phyloP scores from a whole-genome alignment of 345 rosid species.

The Gossypium mustelinum region DNA sequence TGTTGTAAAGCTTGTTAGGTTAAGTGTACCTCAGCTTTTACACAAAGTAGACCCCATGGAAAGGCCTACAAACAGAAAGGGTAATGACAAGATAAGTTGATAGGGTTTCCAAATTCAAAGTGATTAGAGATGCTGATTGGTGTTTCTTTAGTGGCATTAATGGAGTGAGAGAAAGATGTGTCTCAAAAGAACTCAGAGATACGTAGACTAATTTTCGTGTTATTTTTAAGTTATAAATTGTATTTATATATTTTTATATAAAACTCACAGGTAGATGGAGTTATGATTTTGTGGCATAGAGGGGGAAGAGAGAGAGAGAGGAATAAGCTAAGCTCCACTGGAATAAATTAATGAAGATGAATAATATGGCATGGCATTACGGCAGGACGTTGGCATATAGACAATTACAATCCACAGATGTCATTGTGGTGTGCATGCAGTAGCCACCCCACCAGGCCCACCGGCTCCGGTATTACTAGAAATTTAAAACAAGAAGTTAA shows the following conservation, averaged over 20 bases:
- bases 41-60: not conserved
- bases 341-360: not conserved
- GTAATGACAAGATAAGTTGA: not conserved
- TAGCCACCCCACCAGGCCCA: not conserved
- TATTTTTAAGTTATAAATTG: too few species aligned
- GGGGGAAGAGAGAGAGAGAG: not conserved
- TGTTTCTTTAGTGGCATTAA: not conserved
- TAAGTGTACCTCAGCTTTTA: not conserved
- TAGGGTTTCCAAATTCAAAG: not conserved
- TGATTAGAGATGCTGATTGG: constrained; percentile 2
- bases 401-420: constrained; percentile 1
- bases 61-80: not conserved
- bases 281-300: not conserved
- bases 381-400: not conserved
- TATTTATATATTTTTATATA: too few species aligned
- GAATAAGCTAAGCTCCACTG: not conserved
- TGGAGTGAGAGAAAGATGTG: not conserved
- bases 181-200: not conserved
- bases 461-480: not conserved
- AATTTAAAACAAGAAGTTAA: not conserved
- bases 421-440: not conserved
- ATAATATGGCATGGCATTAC: not conserved
- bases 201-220: not conserved
- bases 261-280: not conserved
- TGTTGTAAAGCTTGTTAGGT: not conserved